Conservation (phyloP, 306 rosid genomes). For the Acmispon strigosus region DNA sequence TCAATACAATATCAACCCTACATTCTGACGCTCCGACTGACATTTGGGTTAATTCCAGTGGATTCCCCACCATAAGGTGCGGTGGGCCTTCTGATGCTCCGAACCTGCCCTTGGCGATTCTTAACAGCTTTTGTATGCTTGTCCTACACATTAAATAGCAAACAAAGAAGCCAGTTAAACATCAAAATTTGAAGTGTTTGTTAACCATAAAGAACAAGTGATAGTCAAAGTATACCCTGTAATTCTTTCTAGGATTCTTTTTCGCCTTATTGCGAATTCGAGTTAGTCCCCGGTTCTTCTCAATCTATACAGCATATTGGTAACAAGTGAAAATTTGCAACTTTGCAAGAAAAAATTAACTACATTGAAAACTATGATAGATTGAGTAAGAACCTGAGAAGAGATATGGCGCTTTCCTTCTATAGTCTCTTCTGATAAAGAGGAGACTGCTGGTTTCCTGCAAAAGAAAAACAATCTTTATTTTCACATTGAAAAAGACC, state of each 20-base stretch:
- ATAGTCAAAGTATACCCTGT: conserved; percentile 62
- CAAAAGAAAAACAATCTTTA: conserved; percentile 8
- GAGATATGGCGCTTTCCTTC: conserved; percentile 68
- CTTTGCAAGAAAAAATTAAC: background rate
- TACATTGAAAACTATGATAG: background rate
- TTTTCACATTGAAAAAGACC: background rate
- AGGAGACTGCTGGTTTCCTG: conserved; percentile 41
- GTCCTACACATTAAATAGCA: conserved; percentile 37
- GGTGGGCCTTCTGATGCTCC: conserved; percentile 36
- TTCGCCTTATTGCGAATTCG: conserved; percentile 53
- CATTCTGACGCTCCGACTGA: conserved; percentile 75
- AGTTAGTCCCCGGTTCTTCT: conserved; percentile 83
- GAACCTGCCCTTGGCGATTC: conserved; percentile 70
- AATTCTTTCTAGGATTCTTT: conserved; percentile 92
- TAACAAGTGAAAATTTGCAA: background rate
- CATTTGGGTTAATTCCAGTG: conserved; percentile 63
- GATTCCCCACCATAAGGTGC: conserved; percentile 71
- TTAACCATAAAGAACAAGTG: background rate
- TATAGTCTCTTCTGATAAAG: conserved; percentile 48
- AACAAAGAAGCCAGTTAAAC: background rate
- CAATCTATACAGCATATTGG: conserved; percentile 39
- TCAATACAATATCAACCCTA: conserved; percentile 25
- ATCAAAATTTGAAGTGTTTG: background rate
- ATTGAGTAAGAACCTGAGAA: conserved; percentile 41
- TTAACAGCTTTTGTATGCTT: conserved; percentile 63